These are phyloP conservation scores for Ophiobolus disseminans DNA, from an alignment of 2,329 filamentous ascomycete genomes.

Conservation along the genomic window DNA sequence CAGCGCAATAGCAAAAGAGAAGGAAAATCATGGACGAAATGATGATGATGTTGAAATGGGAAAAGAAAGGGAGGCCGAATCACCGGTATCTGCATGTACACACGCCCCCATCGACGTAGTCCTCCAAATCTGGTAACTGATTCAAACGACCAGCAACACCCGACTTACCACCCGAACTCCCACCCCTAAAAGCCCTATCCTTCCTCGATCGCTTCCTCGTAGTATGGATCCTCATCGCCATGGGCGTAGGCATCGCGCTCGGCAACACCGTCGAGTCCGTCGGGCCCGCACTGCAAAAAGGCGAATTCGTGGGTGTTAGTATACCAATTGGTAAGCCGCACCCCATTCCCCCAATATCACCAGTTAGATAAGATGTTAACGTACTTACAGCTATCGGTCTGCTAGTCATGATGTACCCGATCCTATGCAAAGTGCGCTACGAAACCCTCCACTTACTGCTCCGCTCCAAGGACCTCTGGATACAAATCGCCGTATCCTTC, in stretches of 20 bases:
- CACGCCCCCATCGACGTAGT: not conserved
- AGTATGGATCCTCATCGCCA: constrained; percentile 77
- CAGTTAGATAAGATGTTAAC: too few relatives aligned
- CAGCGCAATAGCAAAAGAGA: constrained; percentile 8
- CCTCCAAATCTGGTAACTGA: constrained; percentile 6
- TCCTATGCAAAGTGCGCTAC: constrained; percentile 84
- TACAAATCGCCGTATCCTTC: constrained; percentile 78
- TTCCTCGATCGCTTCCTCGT: constrained; percentile 56
- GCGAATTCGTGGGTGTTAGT: constrained; percentile 74
- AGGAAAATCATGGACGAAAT: not conserved
- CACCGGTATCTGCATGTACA: not conserved
- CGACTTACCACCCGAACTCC: constrained; percentile 11
- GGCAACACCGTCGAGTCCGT: constrained; percentile 75
- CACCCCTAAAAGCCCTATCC: constrained; percentile 50
- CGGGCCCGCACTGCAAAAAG: constrained; percentile 69
- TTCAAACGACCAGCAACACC: not conserved
- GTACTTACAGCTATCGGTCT: constrained; percentile 70
- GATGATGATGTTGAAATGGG: constrained; percentile 17
- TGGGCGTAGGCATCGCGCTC: constrained; percentile 75
- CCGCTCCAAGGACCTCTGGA: constrained; percentile 69
- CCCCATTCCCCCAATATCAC: not conserved
- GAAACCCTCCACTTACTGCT: constrained; percentile 76
- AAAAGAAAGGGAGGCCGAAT: not conserved
- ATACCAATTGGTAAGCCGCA: constrained; percentile 66
- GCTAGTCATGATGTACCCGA: constrained; percentile 94